These are phyloP conservation scores for Paramecium octaurelia DNA, from an alignment of 73 alveolate species.

Conservation along the genomic window DNA sequence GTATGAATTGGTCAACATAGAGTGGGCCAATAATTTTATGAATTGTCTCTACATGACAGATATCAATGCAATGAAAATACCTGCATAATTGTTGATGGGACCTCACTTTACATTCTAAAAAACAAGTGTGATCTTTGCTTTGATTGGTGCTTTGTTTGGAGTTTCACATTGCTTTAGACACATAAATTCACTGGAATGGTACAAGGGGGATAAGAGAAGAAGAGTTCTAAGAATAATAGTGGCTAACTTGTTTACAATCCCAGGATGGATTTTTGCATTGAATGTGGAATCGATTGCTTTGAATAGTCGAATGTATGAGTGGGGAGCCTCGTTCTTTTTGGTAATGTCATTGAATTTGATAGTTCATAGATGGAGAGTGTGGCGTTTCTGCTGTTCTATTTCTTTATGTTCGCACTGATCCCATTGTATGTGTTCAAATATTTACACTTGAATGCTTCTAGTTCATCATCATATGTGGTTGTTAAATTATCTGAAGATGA, in stretches of 20 bases:
- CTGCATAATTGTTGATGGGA: background rate
- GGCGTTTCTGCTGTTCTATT: background rate
- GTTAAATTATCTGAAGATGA: background rate
- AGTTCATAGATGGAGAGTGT: background rate
- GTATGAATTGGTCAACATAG: background rate
- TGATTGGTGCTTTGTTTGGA: conserved; percentile 32
- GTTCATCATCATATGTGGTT: background rate
- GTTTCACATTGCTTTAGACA: conserved; percentile 39
- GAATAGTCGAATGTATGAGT: background rate
- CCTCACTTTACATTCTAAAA: conserved; percentile 21
- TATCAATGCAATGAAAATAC: background rate
- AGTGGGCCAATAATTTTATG: conserved; percentile 11
- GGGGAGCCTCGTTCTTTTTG: background rate
- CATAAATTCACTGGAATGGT: conserved; percentile 18
- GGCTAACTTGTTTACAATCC: background rate
- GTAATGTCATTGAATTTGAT: background rate
- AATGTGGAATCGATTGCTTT: background rate
- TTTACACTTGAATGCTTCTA: background rate
- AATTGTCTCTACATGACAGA: background rate
- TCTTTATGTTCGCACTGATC: background rate
- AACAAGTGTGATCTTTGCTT: background rate
- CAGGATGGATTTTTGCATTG: background rate
- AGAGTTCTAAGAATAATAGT: background rate
- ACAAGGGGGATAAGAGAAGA: background rate
- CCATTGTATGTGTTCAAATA: background rate